Evolutionary conservation across 495 filamentous ascomycete species (phyloP).

Genomic region (Daldinia caldariorum): DNA sequence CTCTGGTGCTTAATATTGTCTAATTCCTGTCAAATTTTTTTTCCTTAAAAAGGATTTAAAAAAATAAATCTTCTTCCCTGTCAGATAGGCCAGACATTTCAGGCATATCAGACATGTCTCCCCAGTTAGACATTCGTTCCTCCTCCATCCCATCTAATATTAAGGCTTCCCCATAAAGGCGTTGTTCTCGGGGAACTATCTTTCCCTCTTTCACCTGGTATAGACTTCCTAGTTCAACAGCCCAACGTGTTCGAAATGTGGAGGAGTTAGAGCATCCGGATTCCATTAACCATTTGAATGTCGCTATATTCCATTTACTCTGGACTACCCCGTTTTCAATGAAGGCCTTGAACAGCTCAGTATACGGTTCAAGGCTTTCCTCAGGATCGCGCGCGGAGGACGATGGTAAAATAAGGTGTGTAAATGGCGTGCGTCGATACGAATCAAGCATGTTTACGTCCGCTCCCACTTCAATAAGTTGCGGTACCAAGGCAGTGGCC

Average conservation of each 20-base stretch:
- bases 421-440: neutral
- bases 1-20: too few species aligned
- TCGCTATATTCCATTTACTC: neutral
- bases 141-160: too few species aligned
- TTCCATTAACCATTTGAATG: neutral
- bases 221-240: neutral
- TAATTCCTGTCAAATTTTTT: too few species aligned
- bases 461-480: neutral
- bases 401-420: neutral
- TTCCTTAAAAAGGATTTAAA: too few species aligned
- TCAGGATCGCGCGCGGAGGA: neutral
- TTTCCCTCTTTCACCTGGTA: neutral
- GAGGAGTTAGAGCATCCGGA: too few species aligned
- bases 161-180: neutral
- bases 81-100: too few species aligned
- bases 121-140: too few species aligned
- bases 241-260: too few species aligned
- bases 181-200: neutral
- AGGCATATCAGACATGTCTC: too few species aligned
- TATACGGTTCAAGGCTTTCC: neutral
- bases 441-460: neutral
- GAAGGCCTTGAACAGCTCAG: neutral
- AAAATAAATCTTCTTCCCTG: too few species aligned
- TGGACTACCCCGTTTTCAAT: neutral
- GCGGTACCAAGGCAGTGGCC: neutral